Percentiles rank a stretch among this genome's conserved stretches.
phyloP scores from a whole-genome alignment of 169 alveolate species.

The Ichthyophthirius multifiliis region DNA sequence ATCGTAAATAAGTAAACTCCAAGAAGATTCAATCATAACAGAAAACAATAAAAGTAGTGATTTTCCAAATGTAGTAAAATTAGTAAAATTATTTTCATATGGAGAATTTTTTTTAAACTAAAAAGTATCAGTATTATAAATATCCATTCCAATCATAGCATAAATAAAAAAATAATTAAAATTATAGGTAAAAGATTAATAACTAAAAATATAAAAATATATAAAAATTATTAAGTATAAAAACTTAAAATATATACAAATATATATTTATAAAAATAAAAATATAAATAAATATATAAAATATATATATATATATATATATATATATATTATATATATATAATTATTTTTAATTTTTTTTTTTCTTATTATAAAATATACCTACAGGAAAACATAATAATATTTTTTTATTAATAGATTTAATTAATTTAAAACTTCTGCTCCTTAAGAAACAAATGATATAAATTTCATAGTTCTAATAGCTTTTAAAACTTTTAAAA shows the following conservation, averaged over 20 bases:
- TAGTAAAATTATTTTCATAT: not conserved
- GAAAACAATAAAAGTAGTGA: not conserved
- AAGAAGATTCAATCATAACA: constrained; percentile 24
- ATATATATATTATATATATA: no score
- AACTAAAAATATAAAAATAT: no score
- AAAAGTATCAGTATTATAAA: constrained; percentile 1
- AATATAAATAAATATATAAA: not conserved
- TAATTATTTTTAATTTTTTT: no score
- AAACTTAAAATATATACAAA: not conserved
- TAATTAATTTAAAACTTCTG: not conserved
- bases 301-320: not conserved
- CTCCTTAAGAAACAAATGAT: not conserved
- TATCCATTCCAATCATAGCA: not conserved
- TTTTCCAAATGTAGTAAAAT: constrained; percentile 1
- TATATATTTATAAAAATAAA: not conserved
- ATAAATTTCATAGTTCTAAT: constrained; percentile 4
- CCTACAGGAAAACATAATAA: constrained; percentile 4
- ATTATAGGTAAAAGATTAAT: not conserved
- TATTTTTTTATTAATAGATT: not conserved
- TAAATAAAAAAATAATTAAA: constrained; percentile 8
- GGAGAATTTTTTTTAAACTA: not conserved
- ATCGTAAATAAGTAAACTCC: constrained; percentile 15
- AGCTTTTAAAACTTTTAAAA: constrained; percentile 7
- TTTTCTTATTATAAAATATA: no score
- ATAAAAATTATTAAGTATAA: no score